A percentile compares a stretch with the other conserved stretches of the same genome.
Evolutionary conservation across 768 basidiomycete species (phyloP).

Genomic region (Suillus clintonianus): DNA sequence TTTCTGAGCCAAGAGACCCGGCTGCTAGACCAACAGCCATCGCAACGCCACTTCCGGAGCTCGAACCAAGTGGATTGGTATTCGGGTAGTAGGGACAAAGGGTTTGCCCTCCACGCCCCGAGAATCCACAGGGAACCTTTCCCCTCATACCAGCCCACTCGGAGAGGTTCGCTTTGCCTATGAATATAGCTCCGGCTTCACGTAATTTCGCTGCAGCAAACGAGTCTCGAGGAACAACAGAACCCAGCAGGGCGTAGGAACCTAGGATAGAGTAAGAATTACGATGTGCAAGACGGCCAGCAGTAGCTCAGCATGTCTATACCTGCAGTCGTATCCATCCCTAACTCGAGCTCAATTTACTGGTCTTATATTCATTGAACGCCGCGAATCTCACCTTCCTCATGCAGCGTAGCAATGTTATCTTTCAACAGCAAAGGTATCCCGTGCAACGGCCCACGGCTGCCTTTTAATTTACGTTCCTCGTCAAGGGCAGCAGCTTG

Average conservation of each 20-base stretch:
- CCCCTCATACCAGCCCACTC: constrained; percentile 50
- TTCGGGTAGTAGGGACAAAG: constrained; percentile 48
- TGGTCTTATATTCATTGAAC: background rate
- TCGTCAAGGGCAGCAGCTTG: constrained; percentile 53
- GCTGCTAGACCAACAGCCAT: constrained; percentile 40
- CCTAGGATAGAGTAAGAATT: constrained; percentile 2
- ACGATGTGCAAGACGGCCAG: too few relatives aligned
- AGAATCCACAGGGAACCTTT: constrained; percentile 48
- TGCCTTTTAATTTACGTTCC: constrained; percentile 46
- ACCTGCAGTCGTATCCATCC: constrained; percentile 43
- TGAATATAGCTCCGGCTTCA: constrained; percentile 26
- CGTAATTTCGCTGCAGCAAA: constrained; percentile 22
- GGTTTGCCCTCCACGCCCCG: constrained; percentile 50
- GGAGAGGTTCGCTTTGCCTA: constrained; percentile 50
- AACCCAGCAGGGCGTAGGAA: constrained; percentile 30
- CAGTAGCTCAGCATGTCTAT: background rate
- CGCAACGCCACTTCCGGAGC: constrained; percentile 51
- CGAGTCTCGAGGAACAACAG: constrained; percentile 31
- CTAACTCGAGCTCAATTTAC: constrained; percentile 8
- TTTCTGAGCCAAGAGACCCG: constrained; percentile 43
- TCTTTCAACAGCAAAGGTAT: constrained; percentile 63
- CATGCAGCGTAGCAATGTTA: constrained; percentile 35
- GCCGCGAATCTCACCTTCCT: constrained; percentile 24
- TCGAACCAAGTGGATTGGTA: constrained; percentile 53
- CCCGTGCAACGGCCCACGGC: constrained; percentile 52